Evolutionary conservation across 768 basidiomycete species (phyloP).

Genomic region (Auricularia sp.): DNA sequence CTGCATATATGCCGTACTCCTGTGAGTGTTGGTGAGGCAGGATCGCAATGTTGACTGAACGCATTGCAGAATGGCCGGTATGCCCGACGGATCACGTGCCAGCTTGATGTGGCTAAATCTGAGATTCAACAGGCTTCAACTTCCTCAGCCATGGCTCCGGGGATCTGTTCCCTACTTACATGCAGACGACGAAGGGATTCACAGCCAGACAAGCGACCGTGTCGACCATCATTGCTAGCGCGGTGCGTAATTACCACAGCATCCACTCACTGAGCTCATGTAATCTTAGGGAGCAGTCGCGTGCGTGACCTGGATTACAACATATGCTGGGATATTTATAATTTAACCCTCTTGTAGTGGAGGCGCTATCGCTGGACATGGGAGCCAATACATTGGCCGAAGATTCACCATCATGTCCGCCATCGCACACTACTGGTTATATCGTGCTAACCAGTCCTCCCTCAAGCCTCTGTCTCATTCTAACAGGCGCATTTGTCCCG

Average conservation of each 20-base stretch:
- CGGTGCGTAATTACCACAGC: slow-evolving; percentile 27
- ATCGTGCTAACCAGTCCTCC: background rate
- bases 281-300: slow-evolving; percentile 32
- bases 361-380: slow-evolving; percentile 60
- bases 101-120: background rate
- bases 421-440: background rate
- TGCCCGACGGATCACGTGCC: background rate
- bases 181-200: slow-evolving; percentile 55
- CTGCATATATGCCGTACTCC: slow-evolving; percentile 73
- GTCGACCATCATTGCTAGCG: slow-evolving; percentile 76
- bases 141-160: slow-evolving; percentile 23
- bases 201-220: slow-evolving; percentile 47
- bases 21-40: slow-evolving; percentile 37
- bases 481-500: slow-evolving; percentile 56
- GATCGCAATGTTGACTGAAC: background rate
- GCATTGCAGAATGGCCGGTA: background rate
- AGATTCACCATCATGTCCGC: slow-evolving; percentile 60
- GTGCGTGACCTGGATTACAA: slow-evolving; percentile 21
- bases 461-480: slow-evolving; percentile 41
- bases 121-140: slow-evolving; percentile 44
- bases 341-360: slow-evolving; percentile 31
- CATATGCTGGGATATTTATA: background rate
- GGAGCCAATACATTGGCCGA: slow-evolving; percentile 73
- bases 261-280: background rate
- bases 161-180: slow-evolving; percentile 76